Percentiles rank a stretch among this genome's conserved stretches.
Conservation (phyloP, 1,284 basidiomycete genomes). For the Pseudozyma sp. region DNA sequence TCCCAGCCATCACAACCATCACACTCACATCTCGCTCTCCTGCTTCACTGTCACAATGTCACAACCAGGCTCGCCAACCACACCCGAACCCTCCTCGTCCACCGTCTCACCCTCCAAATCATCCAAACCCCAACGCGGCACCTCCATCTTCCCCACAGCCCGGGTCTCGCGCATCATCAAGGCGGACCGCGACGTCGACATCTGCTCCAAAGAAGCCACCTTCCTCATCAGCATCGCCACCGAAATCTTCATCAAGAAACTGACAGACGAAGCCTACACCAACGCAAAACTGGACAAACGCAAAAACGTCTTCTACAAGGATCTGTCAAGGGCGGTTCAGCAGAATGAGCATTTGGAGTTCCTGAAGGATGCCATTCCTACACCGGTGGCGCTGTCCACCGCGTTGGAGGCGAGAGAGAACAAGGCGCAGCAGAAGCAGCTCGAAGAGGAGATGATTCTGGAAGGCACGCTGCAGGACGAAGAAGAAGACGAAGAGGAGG, state of each 20-base stretch:
- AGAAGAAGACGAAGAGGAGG: slow-evolving; percentile 25
- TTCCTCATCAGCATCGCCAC: slow-evolving; percentile 60
- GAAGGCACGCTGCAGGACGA: slow-evolving; percentile 41
- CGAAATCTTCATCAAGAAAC: slow-evolving; percentile 57
- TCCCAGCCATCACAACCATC: neutral
- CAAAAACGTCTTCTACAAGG: slow-evolving; percentile 58
- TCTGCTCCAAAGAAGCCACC: slow-evolving; percentile 61
- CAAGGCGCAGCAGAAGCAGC: slow-evolving; percentile 35
- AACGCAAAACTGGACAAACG: slow-evolving; percentile 60
- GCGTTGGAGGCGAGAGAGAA: slow-evolving; percentile 50
- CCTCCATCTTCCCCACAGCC: slow-evolving; percentile 52
- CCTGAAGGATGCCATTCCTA: slow-evolving; percentile 54
- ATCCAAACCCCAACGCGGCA: slow-evolving; percentile 37
- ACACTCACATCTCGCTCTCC: neutral
- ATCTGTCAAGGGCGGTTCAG: slow-evolving; percentile 58
- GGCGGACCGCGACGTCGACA: slow-evolving; percentile 60
- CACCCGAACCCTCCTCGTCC: slow-evolving; percentile 20
- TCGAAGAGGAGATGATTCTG: slow-evolving; percentile 39
- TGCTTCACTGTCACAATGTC: slow-evolving; percentile 8
- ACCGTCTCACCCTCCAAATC: slow-evolving; percentile 6
- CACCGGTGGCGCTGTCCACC: slow-evolving; percentile 41
- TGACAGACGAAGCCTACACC: slow-evolving; percentile 56
- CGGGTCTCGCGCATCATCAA: slow-evolving; percentile 61
- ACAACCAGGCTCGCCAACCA: slow-evolving; percentile 10
- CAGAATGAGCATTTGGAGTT: slow-evolving; percentile 57